Conservation (phyloP, 2,329 filamentous ascomycete genomes). For the Zalaria sp. region DNA sequence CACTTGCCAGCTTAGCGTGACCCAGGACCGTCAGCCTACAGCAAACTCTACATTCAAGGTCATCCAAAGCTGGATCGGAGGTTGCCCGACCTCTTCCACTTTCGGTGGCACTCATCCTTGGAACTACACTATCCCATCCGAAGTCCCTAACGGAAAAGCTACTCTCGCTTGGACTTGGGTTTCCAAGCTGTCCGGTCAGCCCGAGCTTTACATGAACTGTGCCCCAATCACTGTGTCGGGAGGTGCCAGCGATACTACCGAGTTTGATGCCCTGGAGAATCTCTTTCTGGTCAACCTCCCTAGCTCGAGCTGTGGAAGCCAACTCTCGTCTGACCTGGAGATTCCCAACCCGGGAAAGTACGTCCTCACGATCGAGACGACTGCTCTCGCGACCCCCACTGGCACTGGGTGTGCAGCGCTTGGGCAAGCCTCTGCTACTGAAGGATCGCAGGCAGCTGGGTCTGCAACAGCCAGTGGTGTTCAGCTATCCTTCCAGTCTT, state of each 20-base stretch:
- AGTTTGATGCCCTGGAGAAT: slow-evolving; percentile 25
- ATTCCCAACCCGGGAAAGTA: slow-evolving; percentile 14
- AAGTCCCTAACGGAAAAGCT: slow-evolving; percentile 60
- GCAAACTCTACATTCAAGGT: slow-evolving; percentile 64
- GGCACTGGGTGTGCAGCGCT: slow-evolving; percentile 9
- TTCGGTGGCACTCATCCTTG: slow-evolving; percentile 39
- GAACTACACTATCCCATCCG: slow-evolving; percentile 54
- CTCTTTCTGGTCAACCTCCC: slow-evolving; percentile 56
- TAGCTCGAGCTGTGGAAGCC: slow-evolving; percentile 14
- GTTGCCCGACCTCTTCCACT: slow-evolving; percentile 44
- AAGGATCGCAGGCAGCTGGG: not conserved
- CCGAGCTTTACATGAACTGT: slow-evolving; percentile 98
- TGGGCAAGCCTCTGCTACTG: not conserved
- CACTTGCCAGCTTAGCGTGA: slow-evolving; percentile 75
- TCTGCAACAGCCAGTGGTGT: not conserved
- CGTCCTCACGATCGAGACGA: slow-evolving; percentile 1
- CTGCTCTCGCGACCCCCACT: slow-evolving; percentile 5
- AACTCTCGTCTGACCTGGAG: slow-evolving; percentile 3
- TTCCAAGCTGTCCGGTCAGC: slow-evolving; percentile 62
- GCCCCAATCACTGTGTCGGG: slow-evolving; percentile 52
- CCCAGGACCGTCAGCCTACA: slow-evolving; percentile 57
- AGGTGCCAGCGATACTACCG: slow-evolving; percentile 23
- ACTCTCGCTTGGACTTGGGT: slow-evolving; percentile 76
- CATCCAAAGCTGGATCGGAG: slow-evolving; percentile 75
- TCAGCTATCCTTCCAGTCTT: not conserved